Evolutionary conservation across 2,329 filamentous ascomycete genomes (phyloP), one percentile per base, ranked within the genome.

Genomic region (Sclerotinia spermophila): DNA sequence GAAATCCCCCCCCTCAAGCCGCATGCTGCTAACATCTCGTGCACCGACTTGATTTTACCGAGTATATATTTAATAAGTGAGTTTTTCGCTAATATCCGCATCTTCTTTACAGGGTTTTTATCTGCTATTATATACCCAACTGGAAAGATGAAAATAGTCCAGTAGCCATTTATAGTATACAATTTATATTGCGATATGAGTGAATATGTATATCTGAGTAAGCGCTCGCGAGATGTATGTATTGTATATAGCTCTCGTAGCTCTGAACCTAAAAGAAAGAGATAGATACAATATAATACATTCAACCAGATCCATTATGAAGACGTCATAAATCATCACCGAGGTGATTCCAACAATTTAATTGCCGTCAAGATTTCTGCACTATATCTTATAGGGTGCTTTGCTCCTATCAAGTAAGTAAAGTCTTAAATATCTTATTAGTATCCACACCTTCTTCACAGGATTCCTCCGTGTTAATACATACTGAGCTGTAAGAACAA

Each of bases 101-200:
- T 1, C n/a, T 13, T 6, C 48, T 27, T 1, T 0, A 30, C 0
- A 53, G 7, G n/a, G n/a, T 27, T 2, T 53, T 27, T 30, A 53
- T 7, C 1, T 51, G 24, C n/a, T 1, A 53, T 7, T 27, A 1
- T 17, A 15, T 53, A 30, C n/a, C 48, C 27, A 51, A n/a, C n/a
- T 51, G 13, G 11, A 51, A 27, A 5, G 48, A 17, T 13, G 13
- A 17, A 17, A 27, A 1, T 53, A 15, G 48, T 13, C 6, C 48
- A 3, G n/a, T n/a, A n/a, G 48, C 6, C 48, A 30, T 53, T n/a
- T 27, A 53, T 17, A 7, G 48, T 6, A 53, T 53, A 13, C n/a
- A 30, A 53, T n/a, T n/a, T n/a, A n/a, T n/a, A n/a, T n/a, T n/a
- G n/a, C n/a, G n/a, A n/a, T n/a, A n/a, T n/a, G n/a, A n/a, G n/a